Evolutionary conservation across 768 basidiomycete genomes (phyloP).

Genomic region (Auriscalpium microsporum): DNA sequence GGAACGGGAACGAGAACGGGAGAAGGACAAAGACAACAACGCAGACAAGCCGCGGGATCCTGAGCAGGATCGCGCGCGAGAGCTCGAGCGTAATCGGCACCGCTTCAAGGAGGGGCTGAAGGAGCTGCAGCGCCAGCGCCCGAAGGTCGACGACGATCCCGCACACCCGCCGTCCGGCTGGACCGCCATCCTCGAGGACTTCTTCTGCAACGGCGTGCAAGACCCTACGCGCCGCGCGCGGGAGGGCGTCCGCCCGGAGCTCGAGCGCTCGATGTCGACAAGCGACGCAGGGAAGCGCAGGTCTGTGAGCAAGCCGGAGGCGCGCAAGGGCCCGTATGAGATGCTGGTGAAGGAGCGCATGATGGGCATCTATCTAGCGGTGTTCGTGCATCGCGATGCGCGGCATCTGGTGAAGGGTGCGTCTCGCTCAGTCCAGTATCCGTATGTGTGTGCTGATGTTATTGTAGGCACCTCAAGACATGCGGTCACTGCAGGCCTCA

Average conservation of each 20-base stretch:
- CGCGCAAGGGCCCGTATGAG: conserved; percentile 67
- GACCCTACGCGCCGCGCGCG: conserved; percentile 19
- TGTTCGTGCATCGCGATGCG: conserved; percentile 71
- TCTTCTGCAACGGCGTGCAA: conserved; percentile 40
- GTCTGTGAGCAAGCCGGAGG: conserved; percentile 32
- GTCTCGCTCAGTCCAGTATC: neutral
- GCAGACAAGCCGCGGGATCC: conserved; percentile 23
- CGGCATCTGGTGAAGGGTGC: conserved; percentile 53
- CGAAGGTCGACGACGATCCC: conserved; percentile 11
- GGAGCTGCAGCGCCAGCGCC: conserved; percentile 20
- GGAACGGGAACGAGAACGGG: conserved; percentile 23
- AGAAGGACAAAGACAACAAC: conserved; percentile 28
- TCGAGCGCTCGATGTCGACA: conserved; percentile 15
- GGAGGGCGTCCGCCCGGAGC: conserved; percentile 24
- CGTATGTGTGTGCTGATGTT: too few species aligned
- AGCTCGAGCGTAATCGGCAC: conserved; percentile 2
- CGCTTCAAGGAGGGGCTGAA: conserved; percentile 12
- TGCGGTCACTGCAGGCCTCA: conserved; percentile 80
- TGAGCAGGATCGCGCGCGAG: conserved; percentile 18
- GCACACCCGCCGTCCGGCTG: conserved; percentile 41
- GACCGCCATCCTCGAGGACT: conserved; percentile 71
- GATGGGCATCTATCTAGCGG: conserved; percentile 78
- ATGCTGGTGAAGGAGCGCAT: conserved; percentile 83
- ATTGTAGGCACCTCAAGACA: conserved; percentile 62
- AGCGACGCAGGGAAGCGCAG: conserved; percentile 37